Percentiles rank a stretch among this genome's conserved stretches.
phyloP scores from a whole-genome alignment of 2,329 filamentous ascomycete genomes.

The Aureobasidium subglaciale region DNA sequence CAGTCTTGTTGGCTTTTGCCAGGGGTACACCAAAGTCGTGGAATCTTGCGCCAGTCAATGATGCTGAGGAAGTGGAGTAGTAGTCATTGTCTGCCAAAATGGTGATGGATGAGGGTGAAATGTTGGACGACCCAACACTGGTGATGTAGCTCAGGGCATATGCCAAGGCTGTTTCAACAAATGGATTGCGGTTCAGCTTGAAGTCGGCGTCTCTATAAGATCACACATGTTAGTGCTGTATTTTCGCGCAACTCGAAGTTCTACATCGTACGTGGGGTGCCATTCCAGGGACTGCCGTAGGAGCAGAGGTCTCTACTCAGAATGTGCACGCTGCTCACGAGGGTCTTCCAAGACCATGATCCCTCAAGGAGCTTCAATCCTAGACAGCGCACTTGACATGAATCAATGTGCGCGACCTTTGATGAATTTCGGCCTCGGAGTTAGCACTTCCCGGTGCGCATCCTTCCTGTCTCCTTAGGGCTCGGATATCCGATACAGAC shows the following conservation, averaged over 20 bases:
- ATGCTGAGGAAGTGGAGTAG: constrained; percentile 64
- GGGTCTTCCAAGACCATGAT: too few species aligned
- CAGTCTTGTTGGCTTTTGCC: constrained; percentile 82
- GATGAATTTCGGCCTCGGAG: not conserved
- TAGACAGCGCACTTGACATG: not conserved
- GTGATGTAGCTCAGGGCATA: constrained; percentile 81
- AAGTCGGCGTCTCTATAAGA: constrained; percentile 29
- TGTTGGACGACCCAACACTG: constrained; percentile 42
- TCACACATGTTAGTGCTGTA: constrained; percentile 19
- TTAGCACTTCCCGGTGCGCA: not conserved
- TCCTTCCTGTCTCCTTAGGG: not conserved
- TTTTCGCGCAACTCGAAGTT: not conserved
- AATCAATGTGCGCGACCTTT: not conserved
- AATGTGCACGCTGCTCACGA: too few species aligned
- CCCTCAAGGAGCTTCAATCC: not conserved
- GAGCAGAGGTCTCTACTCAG: too few species aligned
- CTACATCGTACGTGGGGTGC: not conserved
- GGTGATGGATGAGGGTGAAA: constrained; percentile 66
- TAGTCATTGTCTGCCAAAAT: constrained; percentile 95
- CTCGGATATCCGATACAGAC: not conserved
- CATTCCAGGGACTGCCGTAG: too few species aligned
- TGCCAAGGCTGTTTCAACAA: constrained; percentile 84
- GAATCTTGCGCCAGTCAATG: constrained; percentile 49
- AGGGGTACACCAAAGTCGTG: constrained; percentile 70
- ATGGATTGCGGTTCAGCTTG: constrained; percentile 60